A percentile compares a stretch with the other conserved stretches of the same genome.
phyloP scores from a whole-genome alignment of 768 basidiomycete genomes.

The Arthromyces matolae region DNA sequence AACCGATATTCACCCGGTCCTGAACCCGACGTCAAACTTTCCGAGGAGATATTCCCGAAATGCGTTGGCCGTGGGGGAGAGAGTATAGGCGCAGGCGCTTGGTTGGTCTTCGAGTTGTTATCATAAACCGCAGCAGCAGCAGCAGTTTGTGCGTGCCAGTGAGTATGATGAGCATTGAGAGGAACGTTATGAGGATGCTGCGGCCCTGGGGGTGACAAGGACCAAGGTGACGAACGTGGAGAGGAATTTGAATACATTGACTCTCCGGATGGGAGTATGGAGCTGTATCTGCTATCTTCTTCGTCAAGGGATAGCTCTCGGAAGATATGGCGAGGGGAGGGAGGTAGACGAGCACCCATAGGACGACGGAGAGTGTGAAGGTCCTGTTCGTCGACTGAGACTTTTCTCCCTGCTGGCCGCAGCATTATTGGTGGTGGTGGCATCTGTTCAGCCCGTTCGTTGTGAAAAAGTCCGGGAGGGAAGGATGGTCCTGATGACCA shows the following conservation, averaged over 20 bases:
- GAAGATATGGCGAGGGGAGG: background rate
- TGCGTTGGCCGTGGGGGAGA: conserved; percentile 7
- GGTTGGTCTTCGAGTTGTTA: conserved; percentile 11
- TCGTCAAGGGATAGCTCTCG: background rate
- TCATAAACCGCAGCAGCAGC: no score
- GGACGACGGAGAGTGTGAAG: background rate
- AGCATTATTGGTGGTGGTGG: background rate
- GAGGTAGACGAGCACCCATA: background rate
- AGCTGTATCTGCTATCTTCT: background rate
- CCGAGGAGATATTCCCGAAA: conserved; percentile 21
- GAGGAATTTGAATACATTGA: conserved; percentile 4
- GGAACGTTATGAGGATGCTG: no score
- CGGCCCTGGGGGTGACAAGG: conserved; percentile 8
- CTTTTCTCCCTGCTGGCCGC: background rate
- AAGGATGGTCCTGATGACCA: no score
- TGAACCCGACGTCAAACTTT: conserved; percentile 15
- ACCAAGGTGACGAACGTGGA: conserved; percentile 5
- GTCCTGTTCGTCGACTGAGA: conserved; percentile 1
- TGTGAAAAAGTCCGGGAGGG: no score
- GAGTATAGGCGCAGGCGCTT: conserved; percentile 6
- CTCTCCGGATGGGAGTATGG: conserved; percentile 5
- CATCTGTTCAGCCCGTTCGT: background rate
- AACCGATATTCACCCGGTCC: conserved; percentile 24
- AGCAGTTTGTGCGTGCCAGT: conserved; percentile 13
- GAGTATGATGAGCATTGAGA: conserved; percentile 5